Evolutionary conservation across 2,329 filamentous ascomycete genomes (phyloP).

Genomic region (Penicillium expansum): DNA sequence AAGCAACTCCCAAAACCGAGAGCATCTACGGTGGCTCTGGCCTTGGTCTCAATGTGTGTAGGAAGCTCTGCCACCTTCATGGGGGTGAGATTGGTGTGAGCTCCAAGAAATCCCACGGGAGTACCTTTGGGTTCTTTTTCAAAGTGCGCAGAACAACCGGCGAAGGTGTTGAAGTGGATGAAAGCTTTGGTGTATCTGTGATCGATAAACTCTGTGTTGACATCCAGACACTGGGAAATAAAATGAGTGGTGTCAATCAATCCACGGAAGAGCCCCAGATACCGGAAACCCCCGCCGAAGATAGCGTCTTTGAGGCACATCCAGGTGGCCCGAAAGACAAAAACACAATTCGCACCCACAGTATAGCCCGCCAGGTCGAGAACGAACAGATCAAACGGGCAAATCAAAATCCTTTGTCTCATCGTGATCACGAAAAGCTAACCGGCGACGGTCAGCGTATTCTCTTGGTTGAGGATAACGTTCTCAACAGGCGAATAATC

Average conservation of each 20-base stretch:
- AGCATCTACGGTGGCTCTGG: slow-evolving; percentile 77
- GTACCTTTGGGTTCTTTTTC: slow-evolving; percentile 59
- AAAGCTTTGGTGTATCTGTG: not conserved
- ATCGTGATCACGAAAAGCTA: not conserved
- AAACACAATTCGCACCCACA: slow-evolving; percentile 9
- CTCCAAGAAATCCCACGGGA: slow-evolving; percentile 54
- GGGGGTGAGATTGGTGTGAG: slow-evolving; percentile 75
- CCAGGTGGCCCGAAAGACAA: slow-evolving; percentile 5
- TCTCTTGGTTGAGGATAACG: slow-evolving; percentile 46
- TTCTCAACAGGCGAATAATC: slow-evolving; percentile 44
- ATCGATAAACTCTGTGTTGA: slow-evolving; percentile 20
- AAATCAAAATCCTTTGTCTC: not conserved
- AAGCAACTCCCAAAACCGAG: slow-evolving; percentile 72
- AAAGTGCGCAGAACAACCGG: slow-evolving; percentile 38
- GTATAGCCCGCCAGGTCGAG: slow-evolving; percentile 5
- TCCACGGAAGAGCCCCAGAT: slow-evolving; percentile 15
- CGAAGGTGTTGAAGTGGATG: not conserved
- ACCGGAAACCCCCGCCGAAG: slow-evolving; percentile 13
- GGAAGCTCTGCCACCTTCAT: slow-evolving; percentile 75
- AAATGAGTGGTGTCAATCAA: slow-evolving; percentile 15
- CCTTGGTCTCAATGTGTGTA: slow-evolving; percentile 74
- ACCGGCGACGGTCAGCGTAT: slow-evolving; percentile 19
- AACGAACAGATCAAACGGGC: not conserved
- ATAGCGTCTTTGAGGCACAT: slow-evolving; percentile 8
- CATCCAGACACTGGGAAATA: slow-evolving; percentile 21